Percentiles rank a stretch among this genome's conserved stretches.
Conservation (phyloP, 1,139 yeast genomes). For the Nadsonia commutata region DNA sequence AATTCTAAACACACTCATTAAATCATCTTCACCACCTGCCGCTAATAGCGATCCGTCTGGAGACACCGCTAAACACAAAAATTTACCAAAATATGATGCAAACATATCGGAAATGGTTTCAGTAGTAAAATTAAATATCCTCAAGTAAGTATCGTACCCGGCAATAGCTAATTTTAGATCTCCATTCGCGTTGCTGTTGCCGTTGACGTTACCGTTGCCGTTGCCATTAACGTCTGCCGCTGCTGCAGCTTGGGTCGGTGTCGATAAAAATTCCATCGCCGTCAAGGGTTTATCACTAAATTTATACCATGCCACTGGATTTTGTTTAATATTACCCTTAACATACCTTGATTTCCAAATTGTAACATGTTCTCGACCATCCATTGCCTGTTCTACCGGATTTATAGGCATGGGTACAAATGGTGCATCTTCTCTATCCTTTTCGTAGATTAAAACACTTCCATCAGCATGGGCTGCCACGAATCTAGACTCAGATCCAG, state of each 20-base stretch:
- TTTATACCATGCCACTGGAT: constrained; percentile 49
- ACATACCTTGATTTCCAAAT: background rate
- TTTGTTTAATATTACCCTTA: constrained; percentile 12
- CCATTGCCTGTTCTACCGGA: background rate
- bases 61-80: constrained; percentile 42
- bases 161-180: constrained; percentile 33
- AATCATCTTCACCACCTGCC: constrained; percentile 35
- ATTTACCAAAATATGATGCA: constrained; percentile 58
- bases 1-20: constrained; percentile 23
- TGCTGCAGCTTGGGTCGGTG: constrained; percentile 5
- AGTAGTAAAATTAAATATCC: constrained; percentile 38
- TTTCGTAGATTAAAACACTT: constrained; percentile 25
- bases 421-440: constrained; percentile 27
- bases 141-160: constrained; percentile 51
- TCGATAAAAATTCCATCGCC: constrained; percentile 35
- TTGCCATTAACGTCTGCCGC: too few species aligned
- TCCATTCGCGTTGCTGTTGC: constrained; percentile 17
- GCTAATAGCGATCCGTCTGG: constrained; percentile 49
- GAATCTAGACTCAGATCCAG: constrained; percentile 25
- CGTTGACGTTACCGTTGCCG: too few species aligned
- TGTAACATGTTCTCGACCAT: background rate
- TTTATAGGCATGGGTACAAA: constrained; percentile 8
- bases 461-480: constrained; percentile 31
- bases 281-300: constrained; percentile 46
- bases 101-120: constrained; percentile 42